A percentile compares a stretch with the other conserved stretches of the same genome.
These are phyloP conservation scores for Aspergillus ustus DNA, from an alignment of 2,329 filamentous ascomycete genomes.

Conservation along the genomic window DNA sequence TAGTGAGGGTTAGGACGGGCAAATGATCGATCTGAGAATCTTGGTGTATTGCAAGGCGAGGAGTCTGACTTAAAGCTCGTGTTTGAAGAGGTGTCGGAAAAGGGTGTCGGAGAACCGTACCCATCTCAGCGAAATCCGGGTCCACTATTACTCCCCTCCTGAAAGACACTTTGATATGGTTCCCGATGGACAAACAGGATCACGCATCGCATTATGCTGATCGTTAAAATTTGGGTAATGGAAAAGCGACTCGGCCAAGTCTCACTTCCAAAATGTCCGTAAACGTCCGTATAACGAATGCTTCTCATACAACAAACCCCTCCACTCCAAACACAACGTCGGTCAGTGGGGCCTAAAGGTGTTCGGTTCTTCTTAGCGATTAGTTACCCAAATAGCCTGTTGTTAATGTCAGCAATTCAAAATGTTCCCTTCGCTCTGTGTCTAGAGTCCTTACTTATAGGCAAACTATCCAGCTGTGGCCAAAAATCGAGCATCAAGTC, in stretches of 20 bases:
- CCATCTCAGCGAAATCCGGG: not conserved
- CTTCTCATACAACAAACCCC: no score
- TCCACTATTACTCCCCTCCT: not conserved
- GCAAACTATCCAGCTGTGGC: slow-evolving; percentile 34
- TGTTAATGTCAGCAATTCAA: not conserved
- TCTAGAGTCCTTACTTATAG: slow-evolving; percentile 22
- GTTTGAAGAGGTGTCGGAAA: slow-evolving; percentile 10
- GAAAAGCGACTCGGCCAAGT: not conserved
- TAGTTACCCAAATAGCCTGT: slow-evolving; percentile 5
- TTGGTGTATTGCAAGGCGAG: not conserved
- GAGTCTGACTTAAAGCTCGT: slow-evolving; percentile 5
- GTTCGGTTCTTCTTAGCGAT: not conserved
- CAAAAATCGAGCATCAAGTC: slow-evolving; percentile 32
- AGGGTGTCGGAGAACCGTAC: slow-evolving; percentile 10
- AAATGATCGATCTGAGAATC: not conserved
- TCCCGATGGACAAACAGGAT: not conserved
- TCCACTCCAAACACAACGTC: no score
- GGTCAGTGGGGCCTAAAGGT: no score
- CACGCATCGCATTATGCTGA: not conserved
- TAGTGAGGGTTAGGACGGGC: not conserved
- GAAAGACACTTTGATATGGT: not conserved
- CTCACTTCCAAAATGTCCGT: not conserved
- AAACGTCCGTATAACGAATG: not conserved
- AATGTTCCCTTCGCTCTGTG: not conserved
- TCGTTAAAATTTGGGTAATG: not conserved